phyloP scores from a whole-genome alignment of 257 asterid species.

The Verbascum thapsus region DNA sequence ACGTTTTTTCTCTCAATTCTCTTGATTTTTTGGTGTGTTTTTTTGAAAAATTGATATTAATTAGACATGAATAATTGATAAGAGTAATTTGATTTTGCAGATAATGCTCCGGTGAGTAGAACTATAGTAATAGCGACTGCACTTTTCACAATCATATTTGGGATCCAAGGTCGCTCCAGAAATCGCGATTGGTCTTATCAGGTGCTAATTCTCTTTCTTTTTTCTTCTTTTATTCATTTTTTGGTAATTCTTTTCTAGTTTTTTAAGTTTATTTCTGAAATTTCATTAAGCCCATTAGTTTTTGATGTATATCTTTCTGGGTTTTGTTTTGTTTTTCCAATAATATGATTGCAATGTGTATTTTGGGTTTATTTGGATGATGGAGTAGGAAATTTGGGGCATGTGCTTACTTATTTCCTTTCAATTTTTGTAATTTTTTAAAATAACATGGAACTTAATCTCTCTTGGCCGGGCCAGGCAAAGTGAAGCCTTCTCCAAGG shows the following conservation, averaged over 20 bases:
- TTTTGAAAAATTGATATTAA: neutral
- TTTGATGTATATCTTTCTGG: constrained; percentile 23
- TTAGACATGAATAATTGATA: neutral
- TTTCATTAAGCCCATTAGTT: too few relatives aligned
- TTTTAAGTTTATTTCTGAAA: too few relatives aligned
- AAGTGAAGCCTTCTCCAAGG: too few relatives aligned
- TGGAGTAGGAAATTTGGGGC: constrained; percentile 1
- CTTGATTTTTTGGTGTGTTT: constrained; percentile 6
- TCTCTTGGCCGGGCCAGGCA: too few relatives aligned
- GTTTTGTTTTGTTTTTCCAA: neutral
- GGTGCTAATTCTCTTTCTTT: constrained; percentile 43
- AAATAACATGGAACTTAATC: too few relatives aligned
- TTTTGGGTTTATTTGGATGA: constrained; percentile 22
- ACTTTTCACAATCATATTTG: constrained; percentile 82
- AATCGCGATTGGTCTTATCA: constrained; percentile 78
- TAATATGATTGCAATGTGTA: constrained; percentile 26
- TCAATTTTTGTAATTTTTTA: too few relatives aligned
- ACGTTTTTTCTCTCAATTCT: constrained; percentile 32
- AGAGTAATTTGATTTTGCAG: constrained; percentile 33
- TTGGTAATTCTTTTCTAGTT: neutral
- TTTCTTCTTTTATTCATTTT: neutral
- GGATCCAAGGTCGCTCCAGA: constrained; percentile 80
- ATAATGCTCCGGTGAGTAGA: constrained; percentile 89
- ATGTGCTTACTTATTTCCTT: constrained; percentile 21
- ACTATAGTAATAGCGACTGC: constrained; percentile 69